Evolutionary conservation across 306 rosid genomes (phyloP).

Genomic region (Astragalus glycyphyllos): DNA sequence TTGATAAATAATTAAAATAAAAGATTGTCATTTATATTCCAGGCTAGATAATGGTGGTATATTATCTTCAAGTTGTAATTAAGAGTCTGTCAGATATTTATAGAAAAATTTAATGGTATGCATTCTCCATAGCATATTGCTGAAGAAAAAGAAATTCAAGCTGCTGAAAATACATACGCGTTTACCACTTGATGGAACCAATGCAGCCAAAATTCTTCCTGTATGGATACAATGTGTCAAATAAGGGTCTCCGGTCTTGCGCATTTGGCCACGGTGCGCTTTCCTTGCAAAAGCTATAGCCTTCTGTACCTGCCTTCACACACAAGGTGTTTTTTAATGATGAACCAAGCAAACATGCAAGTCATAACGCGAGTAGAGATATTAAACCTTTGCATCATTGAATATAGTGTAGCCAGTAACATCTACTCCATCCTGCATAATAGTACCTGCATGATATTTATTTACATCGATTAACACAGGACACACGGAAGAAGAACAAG

Average conservation of each 20-base stretch:
- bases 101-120: neutral
- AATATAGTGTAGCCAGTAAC: constrained; percentile 85
- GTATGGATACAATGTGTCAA: constrained; percentile 92
- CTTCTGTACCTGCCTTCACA: constrained; percentile 98
- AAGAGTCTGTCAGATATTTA: neutral
- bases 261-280: constrained; percentile 87
- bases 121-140: neutral
- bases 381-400: constrained; percentile 76
- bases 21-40: neutral
- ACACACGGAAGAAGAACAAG: neutral
- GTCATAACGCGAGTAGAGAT: constrained; percentile 40
- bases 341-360: constrained; percentile 41
- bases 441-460: constrained; percentile 65
- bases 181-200: constrained; percentile 91
- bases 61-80: constrained; percentile 2
- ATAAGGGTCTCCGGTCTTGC: constrained; percentile 95
- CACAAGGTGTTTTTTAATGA: constrained; percentile 60
- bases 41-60: constrained; percentile 1
- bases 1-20: neutral
- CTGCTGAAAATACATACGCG: constrained; percentile 52
- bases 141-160: neutral
- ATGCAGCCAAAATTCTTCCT: constrained; percentile 83
- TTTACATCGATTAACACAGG: constrained; percentile 15
- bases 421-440: constrained; percentile 87
- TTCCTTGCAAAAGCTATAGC: constrained; percentile 87